Percentiles rank a stretch among this genome's conserved stretches.
phyloP scores from a whole-genome alignment of 805 yeast genomes.

The Saccharomycodes ludwigii region DNA sequence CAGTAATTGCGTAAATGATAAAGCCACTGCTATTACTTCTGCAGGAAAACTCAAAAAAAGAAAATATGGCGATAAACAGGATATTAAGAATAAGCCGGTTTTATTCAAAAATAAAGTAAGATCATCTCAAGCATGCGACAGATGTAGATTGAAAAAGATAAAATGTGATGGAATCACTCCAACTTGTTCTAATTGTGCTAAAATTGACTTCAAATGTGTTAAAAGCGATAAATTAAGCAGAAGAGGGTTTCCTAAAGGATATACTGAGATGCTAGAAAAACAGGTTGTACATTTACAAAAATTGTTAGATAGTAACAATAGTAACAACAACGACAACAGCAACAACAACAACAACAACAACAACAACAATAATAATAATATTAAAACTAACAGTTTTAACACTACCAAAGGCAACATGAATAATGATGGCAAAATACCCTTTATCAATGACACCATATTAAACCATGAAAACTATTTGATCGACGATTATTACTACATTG shows the following conservation, averaged over 20 bases:
- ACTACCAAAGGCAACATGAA: not conserved
- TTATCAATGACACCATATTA: not conserved
- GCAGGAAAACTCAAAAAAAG: constrained; percentile 7
- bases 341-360: not conserved
- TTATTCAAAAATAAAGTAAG: constrained; percentile 23
- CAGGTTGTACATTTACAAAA: constrained; percentile 50
- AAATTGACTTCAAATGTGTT: constrained; percentile 54
- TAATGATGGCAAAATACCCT: not conserved
- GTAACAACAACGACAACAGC: not conserved
- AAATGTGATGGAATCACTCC: constrained; percentile 66
- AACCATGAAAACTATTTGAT: not conserved
- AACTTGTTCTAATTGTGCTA: constrained; percentile 51
- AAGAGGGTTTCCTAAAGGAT: constrained; percentile 71
- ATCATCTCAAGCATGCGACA: constrained; percentile 71
- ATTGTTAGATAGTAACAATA: constrained; percentile 6
- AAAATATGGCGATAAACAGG: constrained; percentile 14
- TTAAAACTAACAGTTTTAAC: not conserved
- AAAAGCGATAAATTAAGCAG: constrained; percentile 65
- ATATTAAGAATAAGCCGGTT: constrained; percentile 17
- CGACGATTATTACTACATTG: no score
- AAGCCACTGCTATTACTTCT: no score
- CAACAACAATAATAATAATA: not conserved
- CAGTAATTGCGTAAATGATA: no score
- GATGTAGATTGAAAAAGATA: constrained; percentile 66
- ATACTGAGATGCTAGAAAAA: constrained; percentile 61